Base-by-base conservation (phyloP, 169 alveolate genomes). In the Plasmodium ovale region DNA sequence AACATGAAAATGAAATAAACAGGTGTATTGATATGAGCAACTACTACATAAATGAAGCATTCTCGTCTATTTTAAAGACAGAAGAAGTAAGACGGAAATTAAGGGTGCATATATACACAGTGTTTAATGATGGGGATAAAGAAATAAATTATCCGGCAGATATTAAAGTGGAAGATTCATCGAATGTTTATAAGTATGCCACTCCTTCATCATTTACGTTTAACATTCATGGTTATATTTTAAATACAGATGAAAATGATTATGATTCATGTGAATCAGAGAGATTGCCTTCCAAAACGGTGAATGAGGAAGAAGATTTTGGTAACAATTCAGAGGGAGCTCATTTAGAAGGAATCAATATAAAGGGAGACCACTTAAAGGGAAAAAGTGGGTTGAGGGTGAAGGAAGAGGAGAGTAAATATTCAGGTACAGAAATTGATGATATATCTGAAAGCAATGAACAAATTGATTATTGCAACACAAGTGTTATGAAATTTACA, bases 211-310 rank as follows among this genome's bases (percentile, higher is more conserved):
- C 89, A 25, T 64, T 79, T 62, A 79, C 89, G 12, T 79, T 79
- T 79, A 79, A 79, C 54, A 79, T 79, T 58, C 89, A 79, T 49
- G 89, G 89, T 37, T 79, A 79, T 79, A 67, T 79, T 64, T 64
- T 79, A 79, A 65, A 79, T 39, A 23, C 42, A 42, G 89, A 79
- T 79, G 89, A 79, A 25, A 65, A 37, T 79, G 89, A 64, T 64
- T 12, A 60, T 23, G 77, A 77, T 59, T 59, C 67, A 37, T 49
- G 21, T 44, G 88, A 67, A 31, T 37, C 27, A 21, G 44, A 74
- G 42, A 64, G 33, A 29, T 37, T 16, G 33, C 59, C 54, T 42
- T 47, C 69, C 4, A 70, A 2, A 54, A 12, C 3, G 49, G 37
- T 51, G 12, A 70, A 70, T 25, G 33, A 44, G 21, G 49, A 47